These are phyloP conservation scores for Fusarium sp. DNA, from an alignment of 2,329 filamentous ascomycete genomes.

Conservation along the genomic window DNA sequence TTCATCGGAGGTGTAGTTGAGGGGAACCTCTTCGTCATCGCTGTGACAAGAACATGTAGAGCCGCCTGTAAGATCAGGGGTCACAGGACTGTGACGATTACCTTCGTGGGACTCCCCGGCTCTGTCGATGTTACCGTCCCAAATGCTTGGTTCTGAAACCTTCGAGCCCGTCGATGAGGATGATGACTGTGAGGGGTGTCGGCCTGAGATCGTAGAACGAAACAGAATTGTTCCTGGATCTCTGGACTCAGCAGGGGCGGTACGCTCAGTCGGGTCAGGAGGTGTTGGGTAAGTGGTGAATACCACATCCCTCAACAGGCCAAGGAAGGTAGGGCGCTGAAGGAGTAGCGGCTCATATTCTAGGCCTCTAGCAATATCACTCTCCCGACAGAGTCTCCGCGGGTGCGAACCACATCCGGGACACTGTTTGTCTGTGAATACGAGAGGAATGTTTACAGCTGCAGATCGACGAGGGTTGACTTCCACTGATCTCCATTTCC, in stretches of 20 bases:
- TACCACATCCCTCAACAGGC: not conserved
- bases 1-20: not conserved
- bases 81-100: not conserved
- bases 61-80: constrained; percentile 19
- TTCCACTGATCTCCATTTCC: constrained; percentile 9
- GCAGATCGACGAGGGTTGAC: not conserved
- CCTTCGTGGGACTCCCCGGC: not conserved
- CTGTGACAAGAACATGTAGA: constrained; percentile 12
- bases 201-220: not conserved
- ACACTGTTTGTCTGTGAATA: constrained; percentile 26
- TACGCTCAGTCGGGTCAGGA: not conserved
- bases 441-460: constrained; percentile 16
- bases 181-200: not conserved
- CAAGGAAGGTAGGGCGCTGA: not conserved
- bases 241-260: not conserved
- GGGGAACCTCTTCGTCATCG: not conserved
- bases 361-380: constrained; percentile 2
- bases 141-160: not conserved
- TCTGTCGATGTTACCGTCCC: not conserved
- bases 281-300: not conserved
- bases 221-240: not conserved
- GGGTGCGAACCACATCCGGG: constrained; percentile 32
- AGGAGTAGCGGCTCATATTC: not conserved
- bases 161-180: not conserved
- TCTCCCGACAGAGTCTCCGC: constrained; percentile 20